Evolutionary conservation across 1,139 yeast genomes (phyloP), one percentile per base, ranked within the genome.

Genomic region (Yamadazyma siamensis): DNA sequence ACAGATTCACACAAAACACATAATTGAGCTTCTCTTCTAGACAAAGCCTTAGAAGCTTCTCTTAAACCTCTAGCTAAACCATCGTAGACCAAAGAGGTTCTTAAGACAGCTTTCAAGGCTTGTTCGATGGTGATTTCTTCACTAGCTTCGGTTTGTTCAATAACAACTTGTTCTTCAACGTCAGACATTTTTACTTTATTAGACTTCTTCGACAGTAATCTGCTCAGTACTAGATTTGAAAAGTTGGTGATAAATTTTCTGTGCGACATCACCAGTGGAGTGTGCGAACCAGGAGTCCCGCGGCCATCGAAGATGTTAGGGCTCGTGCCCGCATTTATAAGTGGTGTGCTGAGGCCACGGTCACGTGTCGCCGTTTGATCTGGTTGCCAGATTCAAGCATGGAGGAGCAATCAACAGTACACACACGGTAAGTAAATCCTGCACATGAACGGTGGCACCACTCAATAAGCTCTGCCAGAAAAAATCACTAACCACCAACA

Each of bases 31-130:
- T 88, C 94, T 69, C 95, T 83, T 71, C 85, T 86, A 65, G 96
- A 80, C 59, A 91, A 82, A 70, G 97, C 97, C 86, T 91, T 91
- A 65, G 96, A 86, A 55, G 97, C 95, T 80, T 91, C 98, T 81
- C 97, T 91, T 71, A 91, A 84, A 80, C 99, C 99, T 80, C 99
- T 91, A 70, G 97, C 98, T 74, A 91, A 87, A 75, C 98, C 98
- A 71, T 91, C 96, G 80, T 88, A 95, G 65, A 89, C 87, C 68
- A 94, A 82, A 55, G 99, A 83, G 69, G 94, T 88, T 84, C 95
- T 89, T 66, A 91, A 83, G 65, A 91, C 98, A 65, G 88, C 94
- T 78, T 89, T 87, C 70, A 91, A 80, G 65, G 97, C 96, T 68
- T 94, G 98, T 78, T 94, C 98, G 57, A 91, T 83, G 68, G 97